Conservation (phyloP, 2,329 filamentous ascomycete species). For the Neofusicoccum ribis region DNA sequence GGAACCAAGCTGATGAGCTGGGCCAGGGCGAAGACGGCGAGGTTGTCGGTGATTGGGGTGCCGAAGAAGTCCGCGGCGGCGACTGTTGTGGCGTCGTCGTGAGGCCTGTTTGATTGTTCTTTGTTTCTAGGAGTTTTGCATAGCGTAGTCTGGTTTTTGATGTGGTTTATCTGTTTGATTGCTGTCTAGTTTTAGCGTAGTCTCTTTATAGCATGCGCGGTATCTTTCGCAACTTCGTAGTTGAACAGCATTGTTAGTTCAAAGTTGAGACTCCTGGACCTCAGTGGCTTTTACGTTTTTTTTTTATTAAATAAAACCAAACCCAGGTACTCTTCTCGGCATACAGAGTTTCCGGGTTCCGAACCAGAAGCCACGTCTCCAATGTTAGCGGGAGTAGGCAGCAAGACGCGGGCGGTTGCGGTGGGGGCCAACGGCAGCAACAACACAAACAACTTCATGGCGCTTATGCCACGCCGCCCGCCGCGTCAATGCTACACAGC, state of each 20-base stretch:
- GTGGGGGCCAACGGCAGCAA: background rate
- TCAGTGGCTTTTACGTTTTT: too few relatives aligned
- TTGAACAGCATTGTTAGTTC: too few relatives aligned
- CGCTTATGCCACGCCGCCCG: background rate
- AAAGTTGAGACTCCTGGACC: too few relatives aligned
- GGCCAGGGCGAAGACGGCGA: constrained; percentile 1
- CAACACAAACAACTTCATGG: background rate
- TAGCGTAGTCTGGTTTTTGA: background rate
- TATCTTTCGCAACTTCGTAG: too few relatives aligned
- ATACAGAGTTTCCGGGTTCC: background rate
- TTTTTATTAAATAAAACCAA: background rate
- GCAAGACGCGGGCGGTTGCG: background rate
- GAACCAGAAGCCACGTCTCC: background rate
- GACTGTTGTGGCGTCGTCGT: background rate
- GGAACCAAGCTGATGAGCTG: background rate
- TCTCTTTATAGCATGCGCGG: background rate
- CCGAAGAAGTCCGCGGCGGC: background rate
- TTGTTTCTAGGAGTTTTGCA: background rate
- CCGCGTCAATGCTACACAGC: background rate
- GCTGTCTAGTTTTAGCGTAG: background rate
- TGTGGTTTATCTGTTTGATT: background rate
- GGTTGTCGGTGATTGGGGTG: background rate
- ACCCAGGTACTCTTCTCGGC: background rate
- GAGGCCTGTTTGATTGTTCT: background rate
- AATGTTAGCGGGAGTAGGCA: background rate